Conservation (phyloP, 352 stramenopile genomes). For the Globisporangium camurandrum region DNA sequence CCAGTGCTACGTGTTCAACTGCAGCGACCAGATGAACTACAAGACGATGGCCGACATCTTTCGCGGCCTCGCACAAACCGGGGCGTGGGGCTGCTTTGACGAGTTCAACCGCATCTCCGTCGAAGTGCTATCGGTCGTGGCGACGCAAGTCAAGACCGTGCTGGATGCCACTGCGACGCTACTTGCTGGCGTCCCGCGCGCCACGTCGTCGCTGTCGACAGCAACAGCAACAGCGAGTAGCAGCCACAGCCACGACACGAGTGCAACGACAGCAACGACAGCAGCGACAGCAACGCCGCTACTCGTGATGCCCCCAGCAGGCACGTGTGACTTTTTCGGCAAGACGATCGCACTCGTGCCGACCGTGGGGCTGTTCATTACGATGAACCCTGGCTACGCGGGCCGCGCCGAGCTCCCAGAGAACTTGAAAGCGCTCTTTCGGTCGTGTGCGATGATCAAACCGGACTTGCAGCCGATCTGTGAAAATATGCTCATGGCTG, state of each 20-base stretch:
- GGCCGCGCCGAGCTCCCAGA: constrained; percentile 88
- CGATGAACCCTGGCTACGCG: constrained; percentile 92
- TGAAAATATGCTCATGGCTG: constrained; percentile 94
- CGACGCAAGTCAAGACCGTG: constrained; percentile 97
- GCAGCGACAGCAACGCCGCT: constrained; percentile 7
- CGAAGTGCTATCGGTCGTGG: constrained; percentile 93
- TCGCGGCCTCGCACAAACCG: constrained; percentile 89
- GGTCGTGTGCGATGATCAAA: constrained; percentile 90
- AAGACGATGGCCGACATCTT: constrained; percentile 96
- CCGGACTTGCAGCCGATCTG: constrained; percentile 89
- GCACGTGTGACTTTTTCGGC: constrained; percentile 87
- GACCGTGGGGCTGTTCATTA: constrained; percentile 90
- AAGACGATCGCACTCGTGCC: constrained; percentile 79
- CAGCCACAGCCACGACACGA: constrained; percentile 9
- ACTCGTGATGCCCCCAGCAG: constrained; percentile 28
- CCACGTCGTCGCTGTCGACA: too few species aligned
- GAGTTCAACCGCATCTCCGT: constrained; percentile 97
- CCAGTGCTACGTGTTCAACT: constrained; percentile 87
- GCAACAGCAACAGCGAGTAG: constrained; percentile 11
- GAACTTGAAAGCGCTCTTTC: constrained; percentile 91
- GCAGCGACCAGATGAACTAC: constrained; percentile 91
- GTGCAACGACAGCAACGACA: not conserved
- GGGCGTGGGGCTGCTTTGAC: constrained; percentile 95
- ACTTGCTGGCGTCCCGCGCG: constrained; percentile 8
- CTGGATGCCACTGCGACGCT: constrained; percentile 75